Evolutionary conservation across 192 early-diverging fungal genomes (phyloP), one percentile per base, ranked within the genome.

Genomic region (Paraglomus brasilianum): DNA sequence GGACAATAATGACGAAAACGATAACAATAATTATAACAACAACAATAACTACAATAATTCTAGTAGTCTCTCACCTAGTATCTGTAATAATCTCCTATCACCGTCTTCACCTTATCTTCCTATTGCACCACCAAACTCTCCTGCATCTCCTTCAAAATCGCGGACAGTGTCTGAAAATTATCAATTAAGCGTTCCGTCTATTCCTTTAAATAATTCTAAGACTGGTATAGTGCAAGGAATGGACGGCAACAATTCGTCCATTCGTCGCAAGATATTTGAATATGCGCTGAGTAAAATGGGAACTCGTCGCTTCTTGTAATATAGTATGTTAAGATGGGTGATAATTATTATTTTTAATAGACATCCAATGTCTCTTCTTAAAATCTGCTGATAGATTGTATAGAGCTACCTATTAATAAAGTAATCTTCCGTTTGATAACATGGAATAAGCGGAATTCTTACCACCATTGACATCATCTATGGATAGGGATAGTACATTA

Each of bases 181-280:
- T 3, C 30, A 30, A 30, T 30, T 30, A 30, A 30, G 30, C 3
- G 30, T 19, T 49, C 48, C 48, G 13, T 19, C 15, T 14, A 45
- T 10, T 38, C 61, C 49, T 51, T 38, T 43, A 40, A 50, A 39
- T 9, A 66, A n/a, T 0, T 38, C 49, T 21, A 66, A 49, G 0
- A 47, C 45, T 21, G 7, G 43, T 42, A 11, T 8, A 60, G 15
- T 13, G 10, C 39, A 61, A 43, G 44, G 1, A 61, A 14, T 8
- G 0, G 14, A 38, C 15, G 24, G 38, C 6, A 24, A 13, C 10
- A 15, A 57, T 38, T 19, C 55, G 38, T 57, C 8, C 38, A 38
- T 57, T 57, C 55, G 55, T 57, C 55, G 55, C 38, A 38, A 24
- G 38, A 36, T 57, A 57, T 57, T 57, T 57, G 55, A 57, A 57